phyloP scores from a whole-genome alignment of 768 basidiomycete genomes.

The Boletellus sp. region DNA sequence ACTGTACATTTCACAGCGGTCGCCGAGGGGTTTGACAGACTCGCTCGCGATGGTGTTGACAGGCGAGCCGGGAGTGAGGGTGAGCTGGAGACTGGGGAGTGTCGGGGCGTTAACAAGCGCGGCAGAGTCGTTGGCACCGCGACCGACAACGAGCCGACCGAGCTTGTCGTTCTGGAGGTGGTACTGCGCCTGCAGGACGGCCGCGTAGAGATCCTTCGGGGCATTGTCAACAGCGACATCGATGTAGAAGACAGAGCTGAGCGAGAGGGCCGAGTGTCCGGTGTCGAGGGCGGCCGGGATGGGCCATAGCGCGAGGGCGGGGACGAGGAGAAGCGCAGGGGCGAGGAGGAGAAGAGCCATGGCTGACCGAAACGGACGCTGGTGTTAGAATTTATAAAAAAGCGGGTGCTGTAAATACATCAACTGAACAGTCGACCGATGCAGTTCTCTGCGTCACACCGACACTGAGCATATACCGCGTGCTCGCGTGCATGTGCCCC shows the following conservation, averaged over 20 bases:
- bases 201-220: slow-evolving; percentile 34
- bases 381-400: background rate
- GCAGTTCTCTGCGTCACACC: slow-evolving; percentile 52
- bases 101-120: slow-evolving; percentile 24
- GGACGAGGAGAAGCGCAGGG: slow-evolving; percentile 2
- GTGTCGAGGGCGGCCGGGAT: slow-evolving; percentile 26
- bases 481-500: slow-evolving; percentile 24
- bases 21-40: slow-evolving; percentile 32
- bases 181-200: slow-evolving; percentile 28
- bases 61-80: slow-evolving; percentile 15
- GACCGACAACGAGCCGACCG: slow-evolving; percentile 39
- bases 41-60: slow-evolving; percentile 34
- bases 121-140: slow-evolving; percentile 32
- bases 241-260: slow-evolving; percentile 28
- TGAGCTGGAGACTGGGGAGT: slow-evolving; percentile 27
- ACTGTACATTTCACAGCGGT: slow-evolving; percentile 43
- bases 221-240: slow-evolving; percentile 21
- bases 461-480: slow-evolving; percentile 47
- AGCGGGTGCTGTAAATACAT: slow-evolving; percentile 7
- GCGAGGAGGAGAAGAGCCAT: background rate
- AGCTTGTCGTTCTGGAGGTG: slow-evolving; percentile 37
- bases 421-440: slow-evolving; percentile 36
- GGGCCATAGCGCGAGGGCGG: slow-evolving; percentile 31
- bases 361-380: background rate
- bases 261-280: slow-evolving; percentile 24